Evolutionary conservation across 2,329 filamentous ascomycete genomes (phyloP), one percentile per base, ranked within the genome.

Genomic region (Fusarium euwallaceae): DNA sequence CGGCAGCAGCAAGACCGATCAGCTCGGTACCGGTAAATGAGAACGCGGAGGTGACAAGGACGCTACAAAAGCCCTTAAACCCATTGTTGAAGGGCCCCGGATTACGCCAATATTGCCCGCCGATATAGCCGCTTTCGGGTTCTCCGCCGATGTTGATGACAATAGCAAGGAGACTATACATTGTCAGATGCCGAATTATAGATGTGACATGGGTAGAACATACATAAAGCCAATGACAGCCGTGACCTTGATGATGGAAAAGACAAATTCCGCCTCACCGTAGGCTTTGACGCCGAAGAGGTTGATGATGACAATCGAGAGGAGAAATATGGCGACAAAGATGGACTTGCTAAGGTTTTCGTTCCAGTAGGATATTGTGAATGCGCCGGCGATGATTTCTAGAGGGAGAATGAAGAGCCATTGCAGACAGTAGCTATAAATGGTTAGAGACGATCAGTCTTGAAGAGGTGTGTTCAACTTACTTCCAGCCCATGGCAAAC

Each of bases 401-500:
- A 97, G 86, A 0, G 95, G 95, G 14, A 98, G 84, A 0, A 95
- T 91, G 34, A 95, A 89, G 1, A 97, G 88, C 95, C 95, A 98
- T 83, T 97, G 94, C 66, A 98, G 82, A 6, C 94, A 94, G 81
- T 98, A 97, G 79, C 92, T 94, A 75, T 2, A 6, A 41, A 45
- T 6, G 11, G 59, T 64, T 11, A 72, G 70, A n/a, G 32, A 34
- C 4, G 32, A 11, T 34, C 32, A 12, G 4, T 34, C 29, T 14
- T 34, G 11, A 34, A 34, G 32, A 4, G 5, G 4, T 34, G 4
- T 34, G 32, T 34, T 34, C 32, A 34, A 34, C 90, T 82, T 82
- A 94, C 88, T 97, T 97, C 95, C 95, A 97, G 10, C 95, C 95
- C 94, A 98, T 97, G 29, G 95, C 94, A 80, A 97, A 97, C 0